Percentiles rank a stretch among this genome's conserved stretches.
Evolutionary conservation across 495 filamentous ascomycete species (phyloP).

Genomic region (Aspergillus kassunensis): DNA sequence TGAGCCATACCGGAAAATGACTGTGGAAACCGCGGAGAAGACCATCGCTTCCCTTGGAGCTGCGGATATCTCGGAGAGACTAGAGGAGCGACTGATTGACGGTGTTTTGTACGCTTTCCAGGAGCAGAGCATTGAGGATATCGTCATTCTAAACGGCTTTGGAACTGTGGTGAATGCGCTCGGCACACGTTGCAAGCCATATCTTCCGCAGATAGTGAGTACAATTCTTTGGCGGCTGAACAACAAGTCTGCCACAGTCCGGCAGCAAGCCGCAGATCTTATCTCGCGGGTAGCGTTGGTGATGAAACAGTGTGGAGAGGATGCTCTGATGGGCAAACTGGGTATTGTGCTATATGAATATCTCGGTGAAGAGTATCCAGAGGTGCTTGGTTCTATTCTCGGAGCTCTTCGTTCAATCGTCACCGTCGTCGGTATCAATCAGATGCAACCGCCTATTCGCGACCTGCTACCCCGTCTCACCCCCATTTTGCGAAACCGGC

Average conservation of each 20-base stretch:
- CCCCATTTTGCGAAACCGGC: constrained; percentile 94
- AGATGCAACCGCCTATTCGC: constrained; percentile 98
- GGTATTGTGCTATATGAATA: constrained; percentile 98
- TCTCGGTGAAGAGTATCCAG: constrained; percentile 97
- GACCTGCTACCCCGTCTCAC: constrained; percentile 94
- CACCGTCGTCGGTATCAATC: constrained; percentile 94
- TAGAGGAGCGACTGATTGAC: constrained; percentile 92
- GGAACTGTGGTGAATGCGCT: constrained; percentile 96
- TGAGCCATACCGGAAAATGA: constrained; percentile 99
- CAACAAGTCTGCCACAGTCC: constrained; percentile 93
- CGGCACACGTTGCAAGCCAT: constrained; percentile 90
- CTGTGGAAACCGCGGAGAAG: constrained; percentile 95
- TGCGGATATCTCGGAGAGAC: constrained; percentile 84
- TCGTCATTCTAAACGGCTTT: constrained; percentile 97
- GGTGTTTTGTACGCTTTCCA: constrained; percentile 98
- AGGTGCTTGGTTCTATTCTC: constrained; percentile 94
- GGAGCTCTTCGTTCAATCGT: constrained; percentile 95
- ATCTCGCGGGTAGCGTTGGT: constrained; percentile 96
- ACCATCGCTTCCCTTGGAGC: constrained; percentile 88
- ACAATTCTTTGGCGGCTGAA: constrained; percentile 97
- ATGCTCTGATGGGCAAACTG: constrained; percentile 92
- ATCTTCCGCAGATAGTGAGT: constrained; percentile 91
- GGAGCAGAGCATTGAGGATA: constrained; percentile 95
- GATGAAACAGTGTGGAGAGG: constrained; percentile 98
- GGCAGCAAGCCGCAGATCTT: constrained; percentile 94